Evolutionary conservation across 805 yeast genomes (phyloP), one percentile per base, ranked within the genome.

Genomic region (Kluyveromyces lactis): DNA sequence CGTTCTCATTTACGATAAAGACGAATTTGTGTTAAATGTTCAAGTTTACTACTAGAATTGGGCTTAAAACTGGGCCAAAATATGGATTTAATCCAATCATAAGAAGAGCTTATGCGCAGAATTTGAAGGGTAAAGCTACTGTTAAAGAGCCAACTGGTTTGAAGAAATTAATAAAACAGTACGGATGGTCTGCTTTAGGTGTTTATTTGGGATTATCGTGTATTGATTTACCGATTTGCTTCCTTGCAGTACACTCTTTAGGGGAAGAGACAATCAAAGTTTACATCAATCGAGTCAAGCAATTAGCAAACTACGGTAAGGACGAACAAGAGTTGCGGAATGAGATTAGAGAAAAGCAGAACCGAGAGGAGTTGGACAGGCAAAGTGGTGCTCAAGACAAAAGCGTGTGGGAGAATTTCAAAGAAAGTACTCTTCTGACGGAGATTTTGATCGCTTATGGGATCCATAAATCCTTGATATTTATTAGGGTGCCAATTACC

Each of bases 381-480:
- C 48, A 42, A 6, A 31, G 40, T 1, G 47, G 45, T 2, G 36
- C 31, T 12, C 43, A 38, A 7, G 48, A 50, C 29, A 33, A 32
- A 13, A 40, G 49, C 13, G 45, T 42, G 51, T 58, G 64, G 64
- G 47, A 47, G 33, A 38, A 42, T 13, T 32, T 55, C 31, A 58
- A 53, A 38, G 53, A 56, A 21, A 52, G 59, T 6, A 68, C 79
- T 41, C 57, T 86, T 55, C 56, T 85, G 71, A 82, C 97, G 0
- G 97, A 90, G 60, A 77, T 86, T 49, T 79, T 84, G 10, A 73
- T 92, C 38, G 97, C 97, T 0, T 92, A 92, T 58, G 95, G 95
- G 2, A 66, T 92, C 33, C 97, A 92, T 67, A 92, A 92, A 64
- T 75, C 89, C 4, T 69, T 92, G 46, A 73, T 90, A 18, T 75